Evolutionary conservation across 768 basidiomycete genomes (phyloP), one percentile per base, ranked within the genome.

Genomic region (Daedaleopsis nitida): DNA sequence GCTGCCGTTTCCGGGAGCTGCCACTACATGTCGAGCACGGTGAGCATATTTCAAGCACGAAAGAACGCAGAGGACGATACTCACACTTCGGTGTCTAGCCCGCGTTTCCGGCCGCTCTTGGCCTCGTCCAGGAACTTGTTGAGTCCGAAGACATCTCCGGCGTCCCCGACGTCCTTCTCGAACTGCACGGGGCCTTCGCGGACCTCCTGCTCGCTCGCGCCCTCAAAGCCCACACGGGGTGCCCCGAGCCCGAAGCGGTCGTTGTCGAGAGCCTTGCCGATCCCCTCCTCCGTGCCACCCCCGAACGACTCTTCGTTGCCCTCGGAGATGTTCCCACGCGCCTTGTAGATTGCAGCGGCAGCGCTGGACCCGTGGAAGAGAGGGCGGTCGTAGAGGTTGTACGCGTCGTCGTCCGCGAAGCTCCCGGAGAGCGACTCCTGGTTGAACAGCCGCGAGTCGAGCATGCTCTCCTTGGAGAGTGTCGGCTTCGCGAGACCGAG

Each of bases 301-400:
- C 94, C 94, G 72, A 92, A 96, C 43, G 91, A 86, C 55, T 97
- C 96, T 44, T 98, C 94, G 70, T 92, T 91, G 34, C 88, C 92
- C 64, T 91, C 88, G 6, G 81, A 71, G 60, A 94, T 91, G 66
- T 93, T 91, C 0, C 96, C 95, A 27, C 89, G 83, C 5, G 96
- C 93, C 75, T 96, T 96, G 82, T 99, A 99, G 67, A 99, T 99
- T n/a, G 97, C 97, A n/a, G 96, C 94, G 0, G 93, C 95, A 17
- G 96, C 96, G 5, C 90, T 88, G 2, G 96, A 96, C 1, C 97
- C 96, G 68, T 94, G 91, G 85, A 99, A 99, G 52, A 99, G 79
- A 3, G 96, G 95, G 52, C 86, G 86, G 73, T 99, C 97, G 76
- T 98, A 98, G 27, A 99, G 76, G 67, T 88, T 92, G 77, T 98